A percentile compares a stretch with the other conserved stretches of the same genome.
These are phyloP conservation scores for Diddensiella santjacobensis DNA, from an alignment of 805 yeast species.

Conservation along the genomic window DNA sequence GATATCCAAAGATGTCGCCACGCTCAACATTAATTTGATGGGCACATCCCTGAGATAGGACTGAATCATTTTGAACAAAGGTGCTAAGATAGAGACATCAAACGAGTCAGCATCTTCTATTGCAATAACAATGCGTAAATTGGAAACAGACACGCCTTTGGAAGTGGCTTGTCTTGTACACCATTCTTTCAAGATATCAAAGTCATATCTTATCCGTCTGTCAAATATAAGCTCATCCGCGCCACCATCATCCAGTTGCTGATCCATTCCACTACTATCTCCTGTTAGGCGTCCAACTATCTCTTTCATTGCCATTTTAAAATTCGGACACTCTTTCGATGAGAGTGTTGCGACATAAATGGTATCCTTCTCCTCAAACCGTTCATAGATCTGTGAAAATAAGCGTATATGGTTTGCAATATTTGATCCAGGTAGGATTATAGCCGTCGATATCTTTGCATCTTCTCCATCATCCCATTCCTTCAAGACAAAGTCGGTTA, in stretches of 20 bases:
- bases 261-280: slow-evolving; percentile 16
- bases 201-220: slow-evolving; percentile 36
- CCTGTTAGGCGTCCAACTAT: slow-evolving; percentile 32
- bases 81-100: slow-evolving; percentile 28
- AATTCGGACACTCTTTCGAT: slow-evolving; percentile 35
- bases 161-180: slow-evolving; percentile 14
- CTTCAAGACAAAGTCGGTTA: slow-evolving; percentile 14
- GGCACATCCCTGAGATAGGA: slow-evolving; percentile 32
- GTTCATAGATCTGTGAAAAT: slow-evolving; percentile 23
- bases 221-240: slow-evolving; percentile 26
- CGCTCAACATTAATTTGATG: slow-evolving; percentile 32
- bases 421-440: slow-evolving; percentile 34
- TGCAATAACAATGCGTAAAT: slow-evolving; percentile 28
- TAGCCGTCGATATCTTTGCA: slow-evolving; percentile 26
- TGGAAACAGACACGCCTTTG: slow-evolving; percentile 6
- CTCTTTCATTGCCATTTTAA: slow-evolving; percentile 31
- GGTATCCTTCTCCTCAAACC: slow-evolving; percentile 9
- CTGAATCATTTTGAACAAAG: slow-evolving; percentile 32
- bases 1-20: slow-evolving; percentile 36
- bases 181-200: slow-evolving; percentile 36
- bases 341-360: slow-evolving; percentile 27
- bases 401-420: slow-evolving; percentile 33
- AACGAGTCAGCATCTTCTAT: slow-evolving; percentile 40
- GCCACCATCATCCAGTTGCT: slow-evolving; percentile 18
- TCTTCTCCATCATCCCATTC: slow-evolving; percentile 20